Evolutionary conservation across 2,329 filamentous ascomycete genomes (phyloP).

Genomic region (Scedosporium minutisporum): DNA sequence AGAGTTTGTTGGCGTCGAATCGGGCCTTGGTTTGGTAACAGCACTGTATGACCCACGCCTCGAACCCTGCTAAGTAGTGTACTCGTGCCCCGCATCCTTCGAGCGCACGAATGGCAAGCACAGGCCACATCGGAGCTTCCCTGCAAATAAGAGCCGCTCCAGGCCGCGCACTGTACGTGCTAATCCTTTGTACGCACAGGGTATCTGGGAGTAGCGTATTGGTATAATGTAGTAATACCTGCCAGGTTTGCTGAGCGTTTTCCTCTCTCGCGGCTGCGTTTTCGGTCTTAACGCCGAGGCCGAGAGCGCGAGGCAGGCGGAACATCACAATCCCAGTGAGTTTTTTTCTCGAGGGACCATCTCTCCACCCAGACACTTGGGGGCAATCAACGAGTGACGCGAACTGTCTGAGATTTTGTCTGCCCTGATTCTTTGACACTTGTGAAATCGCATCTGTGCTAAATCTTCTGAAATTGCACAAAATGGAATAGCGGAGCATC

Average conservation of each 20-base stretch:
- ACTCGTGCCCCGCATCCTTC: no score
- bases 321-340: not conserved
- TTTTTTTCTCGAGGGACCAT: no score
- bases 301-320: conserved; percentile 4
- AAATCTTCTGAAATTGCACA: not conserved
- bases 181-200: no score
- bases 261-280: not conserved
- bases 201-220: not conserved
- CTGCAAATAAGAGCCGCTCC: no score
- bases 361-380: not conserved
- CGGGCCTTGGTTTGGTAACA: no score
- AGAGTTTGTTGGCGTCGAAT: no score
- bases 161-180: no score
- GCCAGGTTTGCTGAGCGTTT: not conserved
- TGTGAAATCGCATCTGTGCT: not conserved
- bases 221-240: not conserved
- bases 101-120: no score
- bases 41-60: no score
- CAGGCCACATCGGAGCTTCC: no score
- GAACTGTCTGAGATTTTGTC: not conserved
- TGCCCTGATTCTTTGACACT: not conserved
- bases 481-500: not conserved
- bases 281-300: conserved; percentile 2
- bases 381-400: not conserved
- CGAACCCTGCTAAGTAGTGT: no score